Percentiles rank a stretch among this genome's conserved stretches.
Evolutionary conservation across 768 basidiomycete species (phyloP).

Genomic region (Suillus clintonianus): DNA sequence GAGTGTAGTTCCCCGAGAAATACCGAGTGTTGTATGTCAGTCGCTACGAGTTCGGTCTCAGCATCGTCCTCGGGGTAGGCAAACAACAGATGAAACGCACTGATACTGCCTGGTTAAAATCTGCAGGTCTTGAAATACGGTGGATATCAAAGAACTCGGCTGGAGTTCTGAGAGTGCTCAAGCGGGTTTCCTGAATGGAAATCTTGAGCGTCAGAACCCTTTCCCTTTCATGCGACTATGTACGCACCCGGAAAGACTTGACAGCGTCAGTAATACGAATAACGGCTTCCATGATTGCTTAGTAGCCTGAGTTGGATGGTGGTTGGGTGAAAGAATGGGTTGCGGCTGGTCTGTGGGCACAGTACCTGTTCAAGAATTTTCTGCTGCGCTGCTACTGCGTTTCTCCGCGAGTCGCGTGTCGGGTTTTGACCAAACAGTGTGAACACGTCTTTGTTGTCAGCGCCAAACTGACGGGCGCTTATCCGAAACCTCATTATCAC

Average conservation of each 20-base stretch:
- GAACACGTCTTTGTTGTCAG: slow-evolving; percentile 13
- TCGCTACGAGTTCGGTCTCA: slow-evolving; percentile 47
- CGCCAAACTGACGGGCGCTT: slow-evolving; percentile 1
- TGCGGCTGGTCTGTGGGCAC: neutral
- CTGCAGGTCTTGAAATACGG: slow-evolving; percentile 80
- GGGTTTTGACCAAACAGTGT: slow-evolving; percentile 5
- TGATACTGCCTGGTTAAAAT: slow-evolving; percentile 76
- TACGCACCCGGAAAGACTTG: slow-evolving; percentile 68
- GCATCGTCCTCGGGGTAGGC: neutral
- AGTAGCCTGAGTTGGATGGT: slow-evolving; percentile 5
- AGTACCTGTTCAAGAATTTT: neutral
- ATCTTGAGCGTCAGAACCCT: neutral
- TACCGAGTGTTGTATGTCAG: slow-evolving; percentile 95
- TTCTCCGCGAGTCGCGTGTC: neutral
- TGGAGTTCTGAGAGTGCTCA: slow-evolving; percentile 72
- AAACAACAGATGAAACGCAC: slow-evolving; percentile 40
- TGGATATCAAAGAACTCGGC: slow-evolving; percentile 84
- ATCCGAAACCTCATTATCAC: neutral
- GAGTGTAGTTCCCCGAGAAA: slow-evolving; percentile 88
- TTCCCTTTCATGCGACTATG: neutral
- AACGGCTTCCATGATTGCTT: slow-evolving; percentile 58
- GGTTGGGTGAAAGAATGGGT: neutral
- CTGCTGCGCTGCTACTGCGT: slow-evolving; percentile 14
- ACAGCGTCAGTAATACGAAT: slow-evolving; percentile 68
- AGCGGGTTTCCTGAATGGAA: slow-evolving; percentile 67